Percentiles rank a stretch among this genome's conserved stretches.
Conservation (phyloP, 306 rosid species). For the Vigna angularis region DNA sequence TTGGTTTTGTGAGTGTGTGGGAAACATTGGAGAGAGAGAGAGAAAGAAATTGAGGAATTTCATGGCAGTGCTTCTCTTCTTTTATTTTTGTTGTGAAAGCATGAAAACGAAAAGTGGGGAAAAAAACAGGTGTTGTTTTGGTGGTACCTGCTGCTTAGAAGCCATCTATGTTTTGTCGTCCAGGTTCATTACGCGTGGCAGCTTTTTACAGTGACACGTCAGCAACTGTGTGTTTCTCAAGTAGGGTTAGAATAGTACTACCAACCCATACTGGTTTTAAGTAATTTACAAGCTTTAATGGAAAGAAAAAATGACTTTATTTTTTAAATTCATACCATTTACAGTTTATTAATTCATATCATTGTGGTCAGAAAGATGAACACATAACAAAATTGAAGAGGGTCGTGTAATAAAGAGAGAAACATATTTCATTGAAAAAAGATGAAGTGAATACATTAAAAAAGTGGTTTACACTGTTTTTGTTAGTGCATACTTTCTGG, state of each 20-base stretch:
- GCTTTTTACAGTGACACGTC: not conserved
- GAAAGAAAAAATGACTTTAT: too few species aligned
- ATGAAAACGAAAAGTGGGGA: slow-evolving; percentile 23
- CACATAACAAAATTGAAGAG: too few species aligned
- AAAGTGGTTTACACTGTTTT: too few species aligned
- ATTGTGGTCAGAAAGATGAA: too few species aligned
- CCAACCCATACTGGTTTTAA: not conserved
- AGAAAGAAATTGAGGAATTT: slow-evolving; percentile 43
- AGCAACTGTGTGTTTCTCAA: not conserved
- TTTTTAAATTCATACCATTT: too few species aligned
- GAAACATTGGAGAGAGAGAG: slow-evolving; percentile 11
- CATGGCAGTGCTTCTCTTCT: not conserved
- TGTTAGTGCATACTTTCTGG: too few species aligned
- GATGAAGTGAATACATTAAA: too few species aligned
- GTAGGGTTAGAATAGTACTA: not conserved
- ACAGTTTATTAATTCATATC: too few species aligned
- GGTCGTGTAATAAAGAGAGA: too few species aligned
- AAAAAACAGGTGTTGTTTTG: slow-evolving; percentile 16
- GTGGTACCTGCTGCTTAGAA: slow-evolving; percentile 11
- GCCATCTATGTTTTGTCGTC: slow-evolving; percentile 24
- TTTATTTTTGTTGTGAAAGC: slow-evolving; percentile 15
- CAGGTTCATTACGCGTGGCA: slow-evolving; percentile 30
- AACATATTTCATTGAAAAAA: too few species aligned
- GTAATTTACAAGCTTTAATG: not conserved
- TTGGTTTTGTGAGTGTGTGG: not conserved